phyloP scores from a whole-genome alignment of 768 basidiomycete genomes.

The Calocera viscosa region DNA sequence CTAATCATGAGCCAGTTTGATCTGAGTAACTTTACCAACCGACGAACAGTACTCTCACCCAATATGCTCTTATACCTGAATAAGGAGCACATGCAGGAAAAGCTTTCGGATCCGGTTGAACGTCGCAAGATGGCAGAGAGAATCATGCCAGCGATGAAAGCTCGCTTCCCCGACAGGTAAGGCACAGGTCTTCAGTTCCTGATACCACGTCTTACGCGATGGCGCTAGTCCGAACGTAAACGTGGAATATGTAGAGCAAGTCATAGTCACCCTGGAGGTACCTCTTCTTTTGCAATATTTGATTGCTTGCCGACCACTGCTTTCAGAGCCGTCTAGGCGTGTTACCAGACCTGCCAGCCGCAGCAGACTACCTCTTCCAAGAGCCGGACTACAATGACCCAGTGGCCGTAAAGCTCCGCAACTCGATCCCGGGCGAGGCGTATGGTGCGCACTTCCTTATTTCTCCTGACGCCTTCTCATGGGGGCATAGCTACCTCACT shows the following conservation, averaged over 20 bases:
- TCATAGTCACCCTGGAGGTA: neutral
- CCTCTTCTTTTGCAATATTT: neutral
- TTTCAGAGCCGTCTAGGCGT: slow-evolving; percentile 57
- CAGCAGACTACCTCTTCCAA: slow-evolving; percentile 68
- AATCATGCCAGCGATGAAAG: slow-evolving; percentile 41
- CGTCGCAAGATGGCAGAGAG: slow-evolving; percentile 43
- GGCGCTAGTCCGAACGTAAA: neutral
- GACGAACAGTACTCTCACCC: slow-evolving; percentile 69
- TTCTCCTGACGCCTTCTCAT: slow-evolving; percentile 12
- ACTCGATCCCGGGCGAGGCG: slow-evolving; percentile 31
- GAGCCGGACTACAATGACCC: slow-evolving; percentile 47
- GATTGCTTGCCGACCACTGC: neutral
- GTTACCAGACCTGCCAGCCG: slow-evolving; percentile 53
- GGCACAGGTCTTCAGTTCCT: slow-evolving; percentile 9
- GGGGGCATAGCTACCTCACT: slow-evolving; percentile 8
- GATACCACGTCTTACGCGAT: neutral
- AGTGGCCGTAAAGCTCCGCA: slow-evolving; percentile 45
- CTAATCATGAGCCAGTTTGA: slow-evolving; percentile 45
- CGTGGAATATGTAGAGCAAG: neutral
- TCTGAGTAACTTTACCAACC: slow-evolving; percentile 59
- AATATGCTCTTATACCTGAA: slow-evolving; percentile 78
- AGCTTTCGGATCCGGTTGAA: slow-evolving; percentile 39
- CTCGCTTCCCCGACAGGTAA: slow-evolving; percentile 49
- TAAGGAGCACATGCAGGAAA: slow-evolving; percentile 63
- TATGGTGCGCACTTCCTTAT: slow-evolving; percentile 33